Conservation (phyloP, 768 basidiomycete species). For the Sistotremastrum niveocremeum region DNA sequence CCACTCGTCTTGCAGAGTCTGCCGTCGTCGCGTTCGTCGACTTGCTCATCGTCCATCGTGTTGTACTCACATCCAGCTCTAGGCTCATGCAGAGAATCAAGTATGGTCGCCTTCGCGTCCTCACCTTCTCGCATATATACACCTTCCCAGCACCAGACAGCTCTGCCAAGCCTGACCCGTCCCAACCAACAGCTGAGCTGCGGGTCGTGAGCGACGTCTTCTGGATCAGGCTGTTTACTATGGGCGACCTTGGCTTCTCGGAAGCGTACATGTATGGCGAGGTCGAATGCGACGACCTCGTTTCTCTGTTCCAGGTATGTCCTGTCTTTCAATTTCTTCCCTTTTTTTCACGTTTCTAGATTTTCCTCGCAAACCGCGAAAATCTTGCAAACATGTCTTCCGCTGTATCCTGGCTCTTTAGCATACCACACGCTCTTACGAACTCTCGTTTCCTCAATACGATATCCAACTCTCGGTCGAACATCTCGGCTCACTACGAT, state of each 20-base stretch:
- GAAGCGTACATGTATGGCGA: constrained; percentile 75
- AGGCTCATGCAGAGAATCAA: constrained; percentile 24
- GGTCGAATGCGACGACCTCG: constrained; percentile 53
- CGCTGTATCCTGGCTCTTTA: constrained; percentile 37
- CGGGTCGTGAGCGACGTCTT: constrained; percentile 38
- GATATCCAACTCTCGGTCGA: constrained; percentile 47
- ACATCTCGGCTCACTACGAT: constrained; percentile 69
- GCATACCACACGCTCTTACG: constrained; percentile 38
- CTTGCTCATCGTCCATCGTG: constrained; percentile 3
- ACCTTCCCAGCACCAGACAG: constrained; percentile 23
- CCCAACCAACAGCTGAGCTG: constrained; percentile 25
- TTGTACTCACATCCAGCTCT: not conserved
- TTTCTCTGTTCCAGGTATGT: constrained; percentile 46
- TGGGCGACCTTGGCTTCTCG: constrained; percentile 60
- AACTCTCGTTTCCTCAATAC: constrained; percentile 53
- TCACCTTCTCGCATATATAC: constrained; percentile 32
- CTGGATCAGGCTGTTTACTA: constrained; percentile 43
- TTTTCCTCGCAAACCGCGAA: constrained; percentile 46
- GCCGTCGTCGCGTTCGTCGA: constrained; percentile 32
- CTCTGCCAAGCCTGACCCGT: not conserved
- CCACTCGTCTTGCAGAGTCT: constrained; percentile 28
- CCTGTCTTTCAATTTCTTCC: not conserved
- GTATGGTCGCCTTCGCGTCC: constrained; percentile 33
- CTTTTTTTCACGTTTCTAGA: constrained; percentile 22
- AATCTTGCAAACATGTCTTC: constrained; percentile 37